These are phyloP conservation scores for Solanum bukasovii DNA, from an alignment of 257 asterid genomes.

Conservation along the genomic window DNA sequence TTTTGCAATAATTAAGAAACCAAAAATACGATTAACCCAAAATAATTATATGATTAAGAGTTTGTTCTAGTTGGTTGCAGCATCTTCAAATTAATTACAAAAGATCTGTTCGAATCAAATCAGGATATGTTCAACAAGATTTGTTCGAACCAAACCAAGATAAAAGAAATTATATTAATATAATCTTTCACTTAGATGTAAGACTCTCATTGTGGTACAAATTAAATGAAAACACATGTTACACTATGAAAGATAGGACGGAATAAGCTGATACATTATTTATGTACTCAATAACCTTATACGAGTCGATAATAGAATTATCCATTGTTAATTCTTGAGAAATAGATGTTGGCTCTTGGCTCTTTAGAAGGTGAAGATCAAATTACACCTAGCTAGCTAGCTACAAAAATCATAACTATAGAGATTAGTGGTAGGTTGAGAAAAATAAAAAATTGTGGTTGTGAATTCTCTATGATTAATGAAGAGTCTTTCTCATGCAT, in stretches of 20 bases:
- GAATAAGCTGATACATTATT: too few species aligned
- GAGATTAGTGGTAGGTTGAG: background rate
- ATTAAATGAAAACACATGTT: background rate
- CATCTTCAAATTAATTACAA: background rate
- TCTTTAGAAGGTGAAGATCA: background rate
- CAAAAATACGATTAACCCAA: background rate
- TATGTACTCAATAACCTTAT: background rate
- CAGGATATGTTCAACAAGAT: background rate
- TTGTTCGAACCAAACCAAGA: background rate
- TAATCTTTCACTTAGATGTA: background rate
- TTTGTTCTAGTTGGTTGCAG: background rate
- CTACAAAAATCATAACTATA: background rate
- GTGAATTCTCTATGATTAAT: conserved; percentile 8
- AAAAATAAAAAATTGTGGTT: conserved; percentile 8
- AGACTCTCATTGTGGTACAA: background rate
- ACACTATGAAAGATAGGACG: background rate
- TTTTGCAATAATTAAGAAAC: too few species aligned
- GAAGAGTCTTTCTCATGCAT: conserved; percentile 9
- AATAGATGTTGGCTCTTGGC: background rate
- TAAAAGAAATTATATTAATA: background rate
- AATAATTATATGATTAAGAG: background rate
- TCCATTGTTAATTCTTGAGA: background rate
- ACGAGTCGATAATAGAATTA: background rate
- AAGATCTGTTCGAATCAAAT: background rate
- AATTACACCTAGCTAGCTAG: background rate